A percentile compares a stretch with the other conserved stretches of the same genome.
These are phyloP conservation scores for Fusarium pininemorale DNA, from an alignment of 2,329 filamentous ascomycete species.

Conservation along the genomic window DNA sequence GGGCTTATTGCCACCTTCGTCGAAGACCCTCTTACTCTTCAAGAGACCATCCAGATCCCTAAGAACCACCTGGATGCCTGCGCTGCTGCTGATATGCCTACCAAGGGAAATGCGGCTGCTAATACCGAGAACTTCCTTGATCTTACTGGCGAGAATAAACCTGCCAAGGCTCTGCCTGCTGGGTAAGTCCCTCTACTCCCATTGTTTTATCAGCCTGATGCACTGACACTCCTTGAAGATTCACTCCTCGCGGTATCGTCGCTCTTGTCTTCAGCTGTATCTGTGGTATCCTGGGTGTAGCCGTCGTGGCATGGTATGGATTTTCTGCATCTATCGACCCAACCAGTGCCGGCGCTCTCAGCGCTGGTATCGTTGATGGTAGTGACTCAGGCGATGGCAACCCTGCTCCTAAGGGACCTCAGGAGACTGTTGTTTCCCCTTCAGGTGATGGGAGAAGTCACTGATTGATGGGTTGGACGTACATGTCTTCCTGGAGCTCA, in stretches of 20 bases:
- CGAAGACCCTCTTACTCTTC: constrained; percentile 70
- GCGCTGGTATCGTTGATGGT: constrained; percentile 30
- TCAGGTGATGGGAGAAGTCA: constrained; percentile 7
- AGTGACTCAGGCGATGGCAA: constrained; percentile 19
- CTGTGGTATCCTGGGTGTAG: constrained; percentile 73
- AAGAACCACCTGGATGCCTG: constrained; percentile 68
- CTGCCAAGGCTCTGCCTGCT: constrained; percentile 65
- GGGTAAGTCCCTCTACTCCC: constrained; percentile 54
- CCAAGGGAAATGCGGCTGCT: constrained; percentile 76
- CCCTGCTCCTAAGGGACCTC: constrained; percentile 13
- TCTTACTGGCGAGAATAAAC: constrained; percentile 67
- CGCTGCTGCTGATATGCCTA: constrained; percentile 58
- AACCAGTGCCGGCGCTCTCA: constrained; percentile 20
- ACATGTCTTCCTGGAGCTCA: not conserved
- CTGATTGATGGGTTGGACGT: not conserved
- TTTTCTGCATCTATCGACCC: constrained; percentile 29
- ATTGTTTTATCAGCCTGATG: not conserved
- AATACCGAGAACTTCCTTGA: constrained; percentile 73
- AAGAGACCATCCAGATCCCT: constrained; percentile 69
- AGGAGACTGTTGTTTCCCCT: constrained; percentile 18
- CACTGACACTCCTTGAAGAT: constrained; percentile 50
- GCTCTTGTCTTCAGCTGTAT: constrained; percentile 79
- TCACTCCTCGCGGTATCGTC: constrained; percentile 76
- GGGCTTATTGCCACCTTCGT: constrained; percentile 72
- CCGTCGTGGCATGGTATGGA: constrained; percentile 74